Conservation (phyloP, 352 stramenopile genomes). For the Pythium aquatile region DNA sequence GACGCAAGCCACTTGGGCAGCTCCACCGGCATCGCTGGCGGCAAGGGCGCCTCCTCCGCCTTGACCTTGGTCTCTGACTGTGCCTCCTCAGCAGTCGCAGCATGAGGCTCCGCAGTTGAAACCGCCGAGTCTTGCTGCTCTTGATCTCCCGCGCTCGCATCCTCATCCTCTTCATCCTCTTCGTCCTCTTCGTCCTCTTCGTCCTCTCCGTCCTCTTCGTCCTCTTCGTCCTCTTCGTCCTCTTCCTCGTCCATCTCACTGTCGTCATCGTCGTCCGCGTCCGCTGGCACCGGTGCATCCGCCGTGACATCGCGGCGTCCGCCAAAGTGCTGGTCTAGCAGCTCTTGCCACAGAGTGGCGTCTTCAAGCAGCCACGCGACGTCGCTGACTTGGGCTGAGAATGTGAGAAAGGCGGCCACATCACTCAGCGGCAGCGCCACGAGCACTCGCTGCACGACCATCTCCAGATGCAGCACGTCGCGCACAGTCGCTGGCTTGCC, state of each 20-base stretch:
- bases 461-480: slow-evolving; percentile 25
- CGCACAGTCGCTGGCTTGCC: slow-evolving; percentile 1
- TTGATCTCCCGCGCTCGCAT: not conserved
- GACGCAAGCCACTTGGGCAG: slow-evolving; percentile 9
- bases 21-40: not conserved
- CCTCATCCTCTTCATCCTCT: not conserved
- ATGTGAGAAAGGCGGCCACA: slow-evolving; percentile 10
- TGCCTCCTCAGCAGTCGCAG: not conserved
- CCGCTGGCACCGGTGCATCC: not conserved
- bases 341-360: slow-evolving; percentile 36
- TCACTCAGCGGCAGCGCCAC: slow-evolving; percentile 9
- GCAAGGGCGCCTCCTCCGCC: not conserved
- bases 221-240: slow-evolving; percentile 14
- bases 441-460: slow-evolving; percentile 26
- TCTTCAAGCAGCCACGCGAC: slow-evolving; percentile 29
- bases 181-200: slow-evolving; percentile 11
- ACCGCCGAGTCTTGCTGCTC: too few relatives aligned
- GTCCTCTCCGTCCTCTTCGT: slow-evolving; percentile 31
- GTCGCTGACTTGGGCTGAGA: not conserved
- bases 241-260: not conserved
- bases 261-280: slow-evolving; percentile 5
- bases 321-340: slow-evolving; percentile 28
- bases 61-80: not conserved
- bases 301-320: slow-evolving; percentile 5
- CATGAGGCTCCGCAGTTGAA: too few relatives aligned